These are phyloP conservation scores for Leptomonas pyrrhocoris DNA, from an alignment of 208 protist species.

Conservation along the genomic window DNA sequence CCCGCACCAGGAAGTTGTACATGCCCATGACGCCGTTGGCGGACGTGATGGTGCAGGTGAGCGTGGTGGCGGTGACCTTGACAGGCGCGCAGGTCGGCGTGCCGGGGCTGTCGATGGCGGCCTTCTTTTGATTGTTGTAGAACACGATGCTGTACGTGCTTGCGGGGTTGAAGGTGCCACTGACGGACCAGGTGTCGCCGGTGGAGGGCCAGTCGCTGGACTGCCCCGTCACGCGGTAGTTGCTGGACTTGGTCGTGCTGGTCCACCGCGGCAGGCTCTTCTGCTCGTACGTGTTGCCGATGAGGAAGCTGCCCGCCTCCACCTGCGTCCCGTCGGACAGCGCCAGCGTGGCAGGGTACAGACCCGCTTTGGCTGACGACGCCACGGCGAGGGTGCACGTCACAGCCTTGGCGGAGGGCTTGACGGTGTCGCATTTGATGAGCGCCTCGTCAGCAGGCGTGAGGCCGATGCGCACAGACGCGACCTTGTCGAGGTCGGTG, in stretches of 20 bases:
- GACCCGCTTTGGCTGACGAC: neutral
- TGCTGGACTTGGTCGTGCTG: neutral
- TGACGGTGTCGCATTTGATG: constrained; percentile 10
- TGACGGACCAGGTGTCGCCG: constrained; percentile 33
- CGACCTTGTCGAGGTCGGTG: constrained; percentile 6
- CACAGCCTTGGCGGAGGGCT: neutral
- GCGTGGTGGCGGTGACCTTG: constrained; percentile 17
- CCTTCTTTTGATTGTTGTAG: constrained; percentile 30
- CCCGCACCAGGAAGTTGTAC: constrained; percentile 38
- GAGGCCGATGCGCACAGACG: constrained; percentile 16
- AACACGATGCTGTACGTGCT: too few relatives aligned
- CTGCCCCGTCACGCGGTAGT: constrained; percentile 22
- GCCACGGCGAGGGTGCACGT: constrained; percentile 23
- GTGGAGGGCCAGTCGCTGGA: constrained; percentile 33
- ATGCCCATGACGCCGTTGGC: constrained; percentile 38
- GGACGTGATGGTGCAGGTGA: constrained; percentile 34
- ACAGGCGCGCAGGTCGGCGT: constrained; percentile 13
- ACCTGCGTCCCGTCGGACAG: neutral
- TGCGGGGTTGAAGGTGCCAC: constrained; percentile 42
- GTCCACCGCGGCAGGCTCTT: constrained; percentile 1
- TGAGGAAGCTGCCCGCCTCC: constrained; percentile 24
- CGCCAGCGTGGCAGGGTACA: constrained; percentile 29
- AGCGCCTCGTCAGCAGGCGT: neutral
- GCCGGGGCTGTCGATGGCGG: constrained; percentile 10
- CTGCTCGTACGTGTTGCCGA: constrained; percentile 10